Evolutionary conservation across 2,329 filamentous ascomycete species (phyloP), one percentile per base, ranked within the genome.

Genomic region (Tympanopsis confertula): DNA sequence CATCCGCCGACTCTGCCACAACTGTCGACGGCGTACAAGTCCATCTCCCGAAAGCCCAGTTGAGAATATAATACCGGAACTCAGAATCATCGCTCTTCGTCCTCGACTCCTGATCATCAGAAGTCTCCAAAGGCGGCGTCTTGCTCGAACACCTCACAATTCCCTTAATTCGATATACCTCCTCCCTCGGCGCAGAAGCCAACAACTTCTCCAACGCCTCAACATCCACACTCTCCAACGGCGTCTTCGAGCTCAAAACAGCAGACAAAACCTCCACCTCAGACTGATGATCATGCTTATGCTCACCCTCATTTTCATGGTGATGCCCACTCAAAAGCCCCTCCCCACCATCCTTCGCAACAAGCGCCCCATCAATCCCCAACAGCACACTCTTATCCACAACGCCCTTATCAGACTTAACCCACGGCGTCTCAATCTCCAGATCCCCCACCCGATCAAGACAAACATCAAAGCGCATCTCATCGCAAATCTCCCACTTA

Each of bases 31-130:
- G 24, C 2, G 87, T 93, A 52, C 89, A 94, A 0, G 78, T 94
- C 89, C 91, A 98, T 20, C 91, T 72, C 1, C 87, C 87, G 61
- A 98, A 98, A 0, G 91, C 91, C 91, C 91, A 98, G 57, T 98
- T 98, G 42, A 98, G 71, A 35, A 98, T 94, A 54, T 91, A 95
- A 39, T 28, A n/a, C n/a, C 24, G 24, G 24, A 28, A 10, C 24
- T n/a, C 24, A 10, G 24, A 28, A n/a, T 28, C 24, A n/a, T 10
- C 24, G 24, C 84, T 69, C 13, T 59, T 57, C 15, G 57, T 51
- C 2, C 57, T 59, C 4, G 40, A n/a, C 22, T n/a, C 22, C 7
- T n/a, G 7, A 26, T 26, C 22, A 10, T 26, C 22, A 26, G 22
- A n/a, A 7, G 22, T 45, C 53, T 20, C 58, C 20, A 7, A 30